Base-by-base conservation (phyloP, 768 basidiomycete genomes). In the Cyclocybe cylindracea region DNA sequence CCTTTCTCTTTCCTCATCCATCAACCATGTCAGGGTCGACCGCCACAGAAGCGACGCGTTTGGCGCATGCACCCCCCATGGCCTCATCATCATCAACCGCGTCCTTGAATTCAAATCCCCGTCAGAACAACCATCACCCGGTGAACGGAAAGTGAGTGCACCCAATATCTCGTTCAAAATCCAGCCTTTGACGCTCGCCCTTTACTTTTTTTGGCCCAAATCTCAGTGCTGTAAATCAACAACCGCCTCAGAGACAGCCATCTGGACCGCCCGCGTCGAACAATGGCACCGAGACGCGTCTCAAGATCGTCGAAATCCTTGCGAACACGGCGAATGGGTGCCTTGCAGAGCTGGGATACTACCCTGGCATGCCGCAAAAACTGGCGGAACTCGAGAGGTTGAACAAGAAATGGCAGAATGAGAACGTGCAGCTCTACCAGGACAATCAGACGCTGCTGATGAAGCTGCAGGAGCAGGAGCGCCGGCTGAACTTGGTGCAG, bases 281-380 rank as follows among this genome's bases (percentile, higher is more conserved):
- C 41, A 39, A 44, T 34, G 13, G 35, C 14, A 40, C 48, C 24
- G 61, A 60, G 35, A 61, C 69, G 24, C 74, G 76, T 34, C 55
- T 60, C 5, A 70, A 66, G 54, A 59, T 80, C 46, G 65, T 80
- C 39, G 71, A 78, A 51, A 73, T 80, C 34, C 65, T 82, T 13
- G 58, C 79, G 0, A 58, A 46, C 10, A 78, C 73, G 7, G 76
- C 74, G 10, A 79, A 76, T 63, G 72, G 72, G 10, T 80, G 74
- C 56, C 67, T 78, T 18, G 58, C 68, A 4, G 80, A 80, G 54
- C 69, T 78, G 19, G 79, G 78, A 10, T 79, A 79, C 61, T 69
- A 68, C 55, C 73, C 78, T 14, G 68, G 72, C 5, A 69, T 80
- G 51, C 47, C 69, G 4, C 69, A 67, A 41, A 74, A 64, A 33